A percentile compares a stretch with the other conserved stretches of the same genome.
These are phyloP conservation scores for Ramichloridium luteum DNA, from an alignment of 2,329 filamentous ascomycete species.

Conservation along the genomic window DNA sequence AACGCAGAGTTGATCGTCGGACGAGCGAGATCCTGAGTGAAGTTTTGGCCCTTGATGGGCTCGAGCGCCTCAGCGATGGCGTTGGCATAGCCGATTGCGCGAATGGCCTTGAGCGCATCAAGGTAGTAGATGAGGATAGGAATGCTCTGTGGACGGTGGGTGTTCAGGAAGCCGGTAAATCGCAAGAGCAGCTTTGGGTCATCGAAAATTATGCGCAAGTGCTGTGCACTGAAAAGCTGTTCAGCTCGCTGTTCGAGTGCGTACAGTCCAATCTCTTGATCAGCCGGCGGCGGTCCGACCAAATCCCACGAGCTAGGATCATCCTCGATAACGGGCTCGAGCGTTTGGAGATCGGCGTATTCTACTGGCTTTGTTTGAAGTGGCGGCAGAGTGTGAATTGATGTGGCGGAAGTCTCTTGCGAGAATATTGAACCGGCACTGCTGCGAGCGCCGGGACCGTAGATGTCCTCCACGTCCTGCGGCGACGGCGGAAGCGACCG, in stretches of 20 bases:
- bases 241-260: constrained; percentile 54
- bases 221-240: constrained; percentile 52
- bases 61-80: constrained; percentile 51
- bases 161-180: constrained; percentile 56
- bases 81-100: constrained; percentile 60
- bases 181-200: constrained; percentile 50
- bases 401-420: constrained; percentile 26
- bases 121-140: constrained; percentile 60
- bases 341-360: constrained; percentile 27
- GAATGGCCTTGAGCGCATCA: constrained; percentile 57
- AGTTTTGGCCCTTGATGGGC: constrained; percentile 43
- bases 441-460: constrained; percentile 20
- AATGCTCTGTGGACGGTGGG: constrained; percentile 48
- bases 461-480: too few species aligned
- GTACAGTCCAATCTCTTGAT: constrained; percentile 28
- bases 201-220: constrained; percentile 53
- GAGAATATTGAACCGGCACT: constrained; percentile 25
- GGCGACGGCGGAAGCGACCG: too few species aligned
- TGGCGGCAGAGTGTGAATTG: constrained; percentile 26
- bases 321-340: constrained; percentile 39
- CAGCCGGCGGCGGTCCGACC: constrained; percentile 28
- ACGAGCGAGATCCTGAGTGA: constrained; percentile 39
- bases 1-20: constrained; percentile 47
- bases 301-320: constrained; percentile 45
- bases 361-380: constrained; percentile 35